Evolutionary conservation across 352 stramenopile genomes (phyloP).

Genomic region (Thalassiosira sp.): DNA sequence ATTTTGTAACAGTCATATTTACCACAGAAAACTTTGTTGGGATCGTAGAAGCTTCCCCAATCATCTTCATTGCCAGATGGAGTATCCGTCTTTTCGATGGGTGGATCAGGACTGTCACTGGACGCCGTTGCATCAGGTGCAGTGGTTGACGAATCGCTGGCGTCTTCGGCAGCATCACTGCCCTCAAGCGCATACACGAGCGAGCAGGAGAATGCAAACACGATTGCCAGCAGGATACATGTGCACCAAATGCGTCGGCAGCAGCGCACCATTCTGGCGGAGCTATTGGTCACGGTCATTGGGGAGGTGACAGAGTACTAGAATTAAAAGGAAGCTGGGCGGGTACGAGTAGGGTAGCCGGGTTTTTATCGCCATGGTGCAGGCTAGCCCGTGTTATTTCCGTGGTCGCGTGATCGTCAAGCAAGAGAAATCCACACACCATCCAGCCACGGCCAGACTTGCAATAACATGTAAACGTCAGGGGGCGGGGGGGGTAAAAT

Average conservation of each 20-base stretch:
- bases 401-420: too few relatives aligned
- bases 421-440: too few relatives aligned
- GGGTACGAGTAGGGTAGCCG: too few relatives aligned
- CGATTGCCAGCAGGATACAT: conserved; percentile 11
- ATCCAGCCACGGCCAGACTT: neutral
- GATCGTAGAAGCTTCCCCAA: conserved; percentile 82
- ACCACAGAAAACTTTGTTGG: conserved; percentile 80
- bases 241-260: conserved; percentile 27
- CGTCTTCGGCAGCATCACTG: neutral
- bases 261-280: conserved; percentile 15
- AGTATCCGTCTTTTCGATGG: neutral
- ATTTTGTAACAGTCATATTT: conserved; percentile 83
- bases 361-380: too few relatives aligned
- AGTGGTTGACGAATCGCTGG: conserved; percentile 6
- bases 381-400: too few relatives aligned
- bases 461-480: too few relatives aligned
- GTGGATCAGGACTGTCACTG: neutral
- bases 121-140: conserved; percentile 15
- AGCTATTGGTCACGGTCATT: conserved; percentile 13
- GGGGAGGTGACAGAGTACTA: neutral
- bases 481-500: too few relatives aligned
- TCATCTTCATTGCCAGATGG: conserved; percentile 32
- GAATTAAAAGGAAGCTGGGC: too few relatives aligned
- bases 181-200: conserved; percentile 4
- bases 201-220: conserved; percentile 6